Conservation (phyloP, 176 grass and related monocot species). For the Sorghum bicolor region DNA sequence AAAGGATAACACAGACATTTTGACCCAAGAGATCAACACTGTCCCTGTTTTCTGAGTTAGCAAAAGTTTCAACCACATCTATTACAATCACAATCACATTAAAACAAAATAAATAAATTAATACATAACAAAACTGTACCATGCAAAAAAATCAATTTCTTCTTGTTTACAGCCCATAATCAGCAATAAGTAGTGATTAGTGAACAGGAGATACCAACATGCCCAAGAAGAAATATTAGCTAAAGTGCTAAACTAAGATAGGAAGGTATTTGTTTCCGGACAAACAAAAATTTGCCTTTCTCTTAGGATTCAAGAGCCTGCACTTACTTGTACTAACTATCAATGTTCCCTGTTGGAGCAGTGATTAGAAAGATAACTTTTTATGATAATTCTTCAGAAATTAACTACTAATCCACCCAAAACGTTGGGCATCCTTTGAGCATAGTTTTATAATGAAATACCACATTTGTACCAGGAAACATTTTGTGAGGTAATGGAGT, state of each 20-base stretch:
- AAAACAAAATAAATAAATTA: not conserved
- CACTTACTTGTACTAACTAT: not conserved
- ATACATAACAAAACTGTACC: not conserved
- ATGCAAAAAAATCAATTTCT: not conserved
- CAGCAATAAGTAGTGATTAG: conserved; percentile 6
- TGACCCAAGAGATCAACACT: not conserved
- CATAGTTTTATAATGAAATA: not conserved
- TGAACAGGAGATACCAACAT: not conserved
- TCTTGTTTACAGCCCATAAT: not conserved
- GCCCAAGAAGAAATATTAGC: not conserved
- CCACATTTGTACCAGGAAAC: not conserved
- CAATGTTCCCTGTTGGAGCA: not conserved
- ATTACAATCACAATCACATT: not conserved
- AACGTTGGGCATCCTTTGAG: not conserved
- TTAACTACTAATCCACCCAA: conserved; percentile 1
- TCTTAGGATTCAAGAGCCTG: not conserved
- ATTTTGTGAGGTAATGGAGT: conserved; percentile 10
- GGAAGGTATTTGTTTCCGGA: not conserved
- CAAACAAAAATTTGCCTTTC: not conserved
- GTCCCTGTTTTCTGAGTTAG: not conserved
- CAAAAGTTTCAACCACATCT: not conserved
- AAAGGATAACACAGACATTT: conserved; percentile 2
- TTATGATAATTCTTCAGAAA: not conserved
- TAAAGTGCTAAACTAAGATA: conserved; percentile 12
- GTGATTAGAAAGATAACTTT: conserved; percentile 7